Evolutionary conservation across 495 filamentous ascomycete species (phyloP).

Genomic region (Chaetomium fimeti): DNA sequence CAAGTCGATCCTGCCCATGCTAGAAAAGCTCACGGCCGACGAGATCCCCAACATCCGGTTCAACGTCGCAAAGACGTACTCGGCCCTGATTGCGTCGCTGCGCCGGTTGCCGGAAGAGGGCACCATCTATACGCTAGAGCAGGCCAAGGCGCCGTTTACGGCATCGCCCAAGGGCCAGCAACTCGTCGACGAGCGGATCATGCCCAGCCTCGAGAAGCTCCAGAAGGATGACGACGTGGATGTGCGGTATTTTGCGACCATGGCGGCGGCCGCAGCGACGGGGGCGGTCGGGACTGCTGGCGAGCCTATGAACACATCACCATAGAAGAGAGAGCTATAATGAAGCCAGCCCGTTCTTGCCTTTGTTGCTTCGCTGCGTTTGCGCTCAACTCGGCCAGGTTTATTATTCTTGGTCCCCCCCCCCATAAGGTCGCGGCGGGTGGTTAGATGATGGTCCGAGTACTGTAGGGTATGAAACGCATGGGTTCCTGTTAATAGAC

Average conservation of each 20-base stretch:
- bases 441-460: background rate
- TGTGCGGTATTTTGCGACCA: conserved; percentile 87
- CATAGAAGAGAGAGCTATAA: conserved; percentile 46
- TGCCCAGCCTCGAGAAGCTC: conserved; percentile 90
- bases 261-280: conserved; percentile 44
- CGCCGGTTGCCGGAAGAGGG: conserved; percentile 84
- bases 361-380: background rate
- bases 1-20: conserved; percentile 89
- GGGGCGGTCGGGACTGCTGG: conserved; percentile 40
- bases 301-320: conserved; percentile 60
- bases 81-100: conserved; percentile 80
- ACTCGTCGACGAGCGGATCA: conserved; percentile 80
- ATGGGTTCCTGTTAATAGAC: background rate
- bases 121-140: conserved; percentile 80
- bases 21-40: conserved; percentile 86
- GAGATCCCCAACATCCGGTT: conserved; percentile 99
- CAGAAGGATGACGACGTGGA: conserved; percentile 96
- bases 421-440: background rate
- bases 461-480: background rate
- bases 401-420: background rate
- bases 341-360: conserved; percentile 33
- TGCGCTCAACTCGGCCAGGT: background rate
- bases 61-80: conserved; percentile 98
- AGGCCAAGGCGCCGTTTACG: conserved; percentile 60
- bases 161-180: conserved; percentile 73